Evolutionary conservation across 2,329 filamentous ascomycete species (phyloP), one percentile per base, ranked within the genome.

Genomic region (Myrmaecium sp.): DNA sequence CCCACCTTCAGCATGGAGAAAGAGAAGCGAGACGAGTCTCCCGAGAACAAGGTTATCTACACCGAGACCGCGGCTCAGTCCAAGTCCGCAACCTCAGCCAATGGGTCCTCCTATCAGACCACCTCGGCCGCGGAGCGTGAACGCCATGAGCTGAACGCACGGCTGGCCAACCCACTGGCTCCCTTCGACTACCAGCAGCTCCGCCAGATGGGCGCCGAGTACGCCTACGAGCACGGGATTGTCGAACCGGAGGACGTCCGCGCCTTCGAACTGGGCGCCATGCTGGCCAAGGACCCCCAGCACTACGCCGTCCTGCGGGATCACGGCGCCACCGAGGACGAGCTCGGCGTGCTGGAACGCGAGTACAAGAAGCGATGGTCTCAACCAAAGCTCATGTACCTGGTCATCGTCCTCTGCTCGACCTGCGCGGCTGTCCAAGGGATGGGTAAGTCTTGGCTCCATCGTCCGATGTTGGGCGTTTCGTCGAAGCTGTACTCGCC

Each of bases 381-480:
- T 5, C 75, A 82, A 38, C 74, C 75, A 0, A 55, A 46, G 34
- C 64, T 66, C 44, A 58, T 80, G 25, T 78, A 77, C 45, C 57
- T 70, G 27, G 61, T 79, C 5, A 69, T 81, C 34, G 42, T 71
- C 32, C 57, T 74, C 18, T 77, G 71, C 39, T 75, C 69, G n/a
- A 58, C 69, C 12, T 74, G 66, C 22, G 74, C 74, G 10, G 71
- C 72, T 14, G 74, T 79, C 1, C 74, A 79, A 41, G 74, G 73
- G 38, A 74, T 75, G 69, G 58, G 59, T 61, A 40, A 34, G 55
- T 46, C 9, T 15, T 20, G 4, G 9, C 20, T 23, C 25, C 13
- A 12, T 10, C 10, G 8, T 12, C 6, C 12, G 12, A 7, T 22
- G 7, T 30, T 25, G 22, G 12, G 12, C 14, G 4, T 27, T 18